phyloP scores from a whole-genome alignment of 2,329 filamentous ascomycete genomes.

The Penicillium sclerotigenum region DNA sequence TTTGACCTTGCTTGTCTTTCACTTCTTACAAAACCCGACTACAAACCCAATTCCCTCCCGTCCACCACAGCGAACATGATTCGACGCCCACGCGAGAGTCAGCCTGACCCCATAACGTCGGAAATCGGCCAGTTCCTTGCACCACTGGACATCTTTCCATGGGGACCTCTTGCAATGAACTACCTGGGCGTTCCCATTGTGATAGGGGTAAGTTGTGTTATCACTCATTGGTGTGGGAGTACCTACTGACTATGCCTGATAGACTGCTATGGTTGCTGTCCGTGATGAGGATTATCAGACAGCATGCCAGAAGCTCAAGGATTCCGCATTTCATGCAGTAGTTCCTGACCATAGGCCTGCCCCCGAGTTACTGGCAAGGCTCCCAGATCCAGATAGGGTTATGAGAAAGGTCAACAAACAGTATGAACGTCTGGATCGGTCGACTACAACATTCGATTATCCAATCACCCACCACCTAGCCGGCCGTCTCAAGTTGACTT shows the following conservation, averaged over 20 bases:
- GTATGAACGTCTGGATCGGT: not conserved
- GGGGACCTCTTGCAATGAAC: not conserved
- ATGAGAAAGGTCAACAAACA: not conserved
- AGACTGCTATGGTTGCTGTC: not conserved
- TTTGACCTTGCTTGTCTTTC: not conserved
- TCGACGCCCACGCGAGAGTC: not conserved
- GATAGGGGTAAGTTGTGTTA: not conserved
- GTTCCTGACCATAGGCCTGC: not conserved
- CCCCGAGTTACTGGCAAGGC: not conserved
- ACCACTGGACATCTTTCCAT: not conserved
- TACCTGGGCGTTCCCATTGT: not conserved
- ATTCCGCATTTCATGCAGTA: too few relatives aligned
- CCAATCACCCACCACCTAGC: not conserved
- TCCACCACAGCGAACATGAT: not conserved
- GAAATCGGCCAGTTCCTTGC: fast-evolving
- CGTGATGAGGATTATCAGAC: not conserved
- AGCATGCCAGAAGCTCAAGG: not conserved
- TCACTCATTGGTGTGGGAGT: too few relatives aligned
- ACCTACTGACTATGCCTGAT: fast-evolving
- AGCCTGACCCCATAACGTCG: fast-evolving
- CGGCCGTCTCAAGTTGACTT: not conserved
- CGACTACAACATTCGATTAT: not conserved
- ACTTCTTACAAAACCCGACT: not conserved
- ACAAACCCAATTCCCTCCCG: not conserved
- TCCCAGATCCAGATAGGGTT: not conserved